A percentile compares a stretch with the other conserved stretches of the same genome.
These are phyloP conservation scores for Talaromyces albobiverticillius DNA, from an alignment of 2,329 filamentous ascomycete species.

Conservation along the genomic window DNA sequence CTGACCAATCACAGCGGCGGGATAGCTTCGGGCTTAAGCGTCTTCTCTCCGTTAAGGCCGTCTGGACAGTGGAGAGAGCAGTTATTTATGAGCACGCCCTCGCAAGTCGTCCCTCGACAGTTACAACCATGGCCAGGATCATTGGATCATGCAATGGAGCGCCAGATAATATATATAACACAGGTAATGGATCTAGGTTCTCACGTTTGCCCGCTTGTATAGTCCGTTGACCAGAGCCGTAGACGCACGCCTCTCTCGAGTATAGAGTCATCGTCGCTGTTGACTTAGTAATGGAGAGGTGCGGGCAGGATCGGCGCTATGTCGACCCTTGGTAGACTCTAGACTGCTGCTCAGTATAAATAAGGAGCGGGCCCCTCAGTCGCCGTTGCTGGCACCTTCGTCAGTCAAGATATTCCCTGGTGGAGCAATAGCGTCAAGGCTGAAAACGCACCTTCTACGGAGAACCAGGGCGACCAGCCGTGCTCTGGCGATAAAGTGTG, in stretches of 20 bases:
- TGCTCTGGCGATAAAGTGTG: slow-evolving; percentile 7
- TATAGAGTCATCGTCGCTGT: too few species aligned
- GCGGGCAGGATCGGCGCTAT: background rate
- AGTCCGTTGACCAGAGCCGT: background rate
- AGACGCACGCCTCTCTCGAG: background rate
- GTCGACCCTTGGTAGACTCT: background rate
- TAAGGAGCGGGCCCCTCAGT: background rate
- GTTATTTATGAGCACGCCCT: too few species aligned
- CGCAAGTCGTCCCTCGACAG: too few species aligned
- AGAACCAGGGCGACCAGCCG: slow-evolving; percentile 7
- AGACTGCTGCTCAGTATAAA: background rate
- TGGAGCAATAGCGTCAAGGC: background rate
- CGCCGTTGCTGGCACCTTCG: background rate
- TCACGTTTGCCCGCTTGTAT: background rate
- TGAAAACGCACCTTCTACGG: slow-evolving; percentile 3
- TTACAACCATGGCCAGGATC: too few species aligned
- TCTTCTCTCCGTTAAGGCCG: slow-evolving; percentile 14
- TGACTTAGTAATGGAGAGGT: background rate
- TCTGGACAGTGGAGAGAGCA: too few species aligned
- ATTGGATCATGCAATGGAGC: background rate
- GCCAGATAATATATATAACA: background rate
- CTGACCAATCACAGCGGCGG: background rate
- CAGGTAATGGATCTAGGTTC: background rate
- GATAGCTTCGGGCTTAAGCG: slow-evolving; percentile 8
- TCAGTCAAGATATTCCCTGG: background rate